Percentiles rank a stretch among this genome's conserved stretches.
Conservation (phyloP, 148 eudicot species). For the Arctostaphylos glauca region DNA sequence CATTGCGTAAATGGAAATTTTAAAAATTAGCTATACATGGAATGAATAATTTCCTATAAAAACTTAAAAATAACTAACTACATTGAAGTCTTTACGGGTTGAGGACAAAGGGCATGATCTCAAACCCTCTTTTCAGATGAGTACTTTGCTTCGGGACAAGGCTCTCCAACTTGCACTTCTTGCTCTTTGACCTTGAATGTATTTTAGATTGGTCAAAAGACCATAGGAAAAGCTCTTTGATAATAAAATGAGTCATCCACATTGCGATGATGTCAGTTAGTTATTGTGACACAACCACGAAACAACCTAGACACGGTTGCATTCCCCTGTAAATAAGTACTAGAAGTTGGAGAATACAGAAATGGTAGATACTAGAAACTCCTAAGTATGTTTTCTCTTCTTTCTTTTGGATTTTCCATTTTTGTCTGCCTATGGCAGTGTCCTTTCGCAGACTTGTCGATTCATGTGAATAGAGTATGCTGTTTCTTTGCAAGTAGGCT, state of each 20-base stretch:
- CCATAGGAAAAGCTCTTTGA: background rate
- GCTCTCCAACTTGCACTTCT: no score
- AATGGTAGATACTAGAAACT: background rate
- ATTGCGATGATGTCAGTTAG: background rate
- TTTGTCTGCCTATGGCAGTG: background rate
- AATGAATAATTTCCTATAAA: background rate
- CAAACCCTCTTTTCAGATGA: no score
- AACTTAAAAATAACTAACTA: no score
- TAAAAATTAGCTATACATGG: background rate
- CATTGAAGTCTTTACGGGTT: no score
- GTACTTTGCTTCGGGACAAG: no score
- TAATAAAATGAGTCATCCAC: background rate
- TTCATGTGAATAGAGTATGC: background rate
- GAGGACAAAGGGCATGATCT: no score
- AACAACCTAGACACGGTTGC: background rate
- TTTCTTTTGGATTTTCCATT: background rate
- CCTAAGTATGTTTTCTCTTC: background rate
- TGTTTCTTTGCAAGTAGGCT: conserved; percentile 2
- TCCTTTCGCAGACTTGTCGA: background rate
- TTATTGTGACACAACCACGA: background rate
- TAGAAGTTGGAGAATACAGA: background rate
- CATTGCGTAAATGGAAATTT: background rate
- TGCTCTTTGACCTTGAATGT: background rate
- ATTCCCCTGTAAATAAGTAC: background rate
- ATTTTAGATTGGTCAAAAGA: background rate